Conservation (phyloP, 2,329 filamentous ascomycete genomes). For the Phyllosticta citrichinensis region DNA sequence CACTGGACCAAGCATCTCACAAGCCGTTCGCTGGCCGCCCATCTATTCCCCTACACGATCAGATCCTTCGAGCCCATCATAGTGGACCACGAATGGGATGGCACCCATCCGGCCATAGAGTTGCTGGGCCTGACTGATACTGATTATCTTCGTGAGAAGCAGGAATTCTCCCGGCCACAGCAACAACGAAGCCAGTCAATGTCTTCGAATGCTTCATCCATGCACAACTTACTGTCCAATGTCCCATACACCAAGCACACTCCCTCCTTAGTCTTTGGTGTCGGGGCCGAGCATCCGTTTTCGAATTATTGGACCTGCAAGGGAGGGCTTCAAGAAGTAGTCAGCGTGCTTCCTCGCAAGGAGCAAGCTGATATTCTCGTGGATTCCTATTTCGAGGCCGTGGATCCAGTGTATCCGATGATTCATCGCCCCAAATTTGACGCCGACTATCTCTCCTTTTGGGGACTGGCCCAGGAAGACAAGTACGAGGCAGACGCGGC, state of each 20-base stretch:
- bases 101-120: slow-evolving; percentile 9
- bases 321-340: slow-evolving; percentile 64
- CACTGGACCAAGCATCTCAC: slow-evolving; percentile 6
- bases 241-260: slow-evolving; percentile 61
- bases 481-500: slow-evolving; percentile 55
- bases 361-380: slow-evolving; percentile 62
- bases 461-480: slow-evolving; percentile 50
- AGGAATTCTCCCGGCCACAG: slow-evolving; percentile 7
- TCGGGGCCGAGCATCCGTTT: slow-evolving; percentile 68
- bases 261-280: slow-evolving; percentile 70
- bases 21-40: slow-evolving; percentile 7
- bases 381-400: slow-evolving; percentile 45
- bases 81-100: slow-evolving; percentile 6
- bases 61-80: slow-evolving; percentile 6
- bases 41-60: slow-evolving; percentile 10
- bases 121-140: slow-evolving; percentile 9
- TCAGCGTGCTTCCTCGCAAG: slow-evolving; percentile 65
- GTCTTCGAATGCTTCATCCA: slow-evolving; percentile 32
- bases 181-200: slow-evolving; percentile 14
- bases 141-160: slow-evolving; percentile 5
- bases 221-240: slow-evolving; percentile 54
- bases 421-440: slow-evolving; percentile 66
- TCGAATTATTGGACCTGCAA: slow-evolving; percentile 78
- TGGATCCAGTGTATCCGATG: slow-evolving; percentile 76
- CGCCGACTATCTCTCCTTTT: slow-evolving; percentile 69